These are phyloP conservation scores for Senecio squalidus DNA, from an alignment of 140 eudicot species.

Conservation along the genomic window DNA sequence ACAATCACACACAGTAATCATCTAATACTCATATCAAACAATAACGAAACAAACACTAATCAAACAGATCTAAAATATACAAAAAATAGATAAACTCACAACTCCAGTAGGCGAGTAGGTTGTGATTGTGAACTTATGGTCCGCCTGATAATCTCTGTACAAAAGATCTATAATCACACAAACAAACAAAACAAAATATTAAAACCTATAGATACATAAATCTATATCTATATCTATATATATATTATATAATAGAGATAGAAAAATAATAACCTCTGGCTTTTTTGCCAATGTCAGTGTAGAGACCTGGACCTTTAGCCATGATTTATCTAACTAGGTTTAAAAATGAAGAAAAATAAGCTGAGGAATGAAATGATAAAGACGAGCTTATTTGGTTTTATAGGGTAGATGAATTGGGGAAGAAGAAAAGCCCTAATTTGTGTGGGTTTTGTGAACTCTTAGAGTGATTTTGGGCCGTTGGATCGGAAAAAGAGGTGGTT, in stretches of 20 bases:
- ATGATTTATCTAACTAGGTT: not conserved
- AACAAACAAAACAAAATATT: too few species aligned
- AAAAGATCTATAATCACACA: not conserved
- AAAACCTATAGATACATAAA: too few species aligned
- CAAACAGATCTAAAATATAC: not conserved
- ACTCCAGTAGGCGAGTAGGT: not conserved
- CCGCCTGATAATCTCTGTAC: not conserved
- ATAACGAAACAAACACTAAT: not conserved
- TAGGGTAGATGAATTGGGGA: too few species aligned
- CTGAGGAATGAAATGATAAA: too few species aligned
- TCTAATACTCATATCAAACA: too few species aligned
- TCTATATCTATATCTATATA: not conserved
- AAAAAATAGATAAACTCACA: not conserved
- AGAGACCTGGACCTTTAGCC: not conserved
- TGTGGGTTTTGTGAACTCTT: too few species aligned
- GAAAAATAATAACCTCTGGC: not conserved
- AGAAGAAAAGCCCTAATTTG: too few species aligned
- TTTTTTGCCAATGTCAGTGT: not conserved
- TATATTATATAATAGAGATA: not conserved
- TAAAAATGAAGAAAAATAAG: too few species aligned
- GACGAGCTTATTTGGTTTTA: too few species aligned
- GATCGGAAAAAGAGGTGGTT: too few species aligned
- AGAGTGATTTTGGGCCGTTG: too few species aligned
- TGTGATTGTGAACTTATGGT: not conserved
- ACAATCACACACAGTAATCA: not conserved